Percentiles rank a stretch among this genome's conserved stretches.
Conservation (phyloP, 2,329 filamentous ascomycete species). For the Verticillium tricorpus region DNA sequence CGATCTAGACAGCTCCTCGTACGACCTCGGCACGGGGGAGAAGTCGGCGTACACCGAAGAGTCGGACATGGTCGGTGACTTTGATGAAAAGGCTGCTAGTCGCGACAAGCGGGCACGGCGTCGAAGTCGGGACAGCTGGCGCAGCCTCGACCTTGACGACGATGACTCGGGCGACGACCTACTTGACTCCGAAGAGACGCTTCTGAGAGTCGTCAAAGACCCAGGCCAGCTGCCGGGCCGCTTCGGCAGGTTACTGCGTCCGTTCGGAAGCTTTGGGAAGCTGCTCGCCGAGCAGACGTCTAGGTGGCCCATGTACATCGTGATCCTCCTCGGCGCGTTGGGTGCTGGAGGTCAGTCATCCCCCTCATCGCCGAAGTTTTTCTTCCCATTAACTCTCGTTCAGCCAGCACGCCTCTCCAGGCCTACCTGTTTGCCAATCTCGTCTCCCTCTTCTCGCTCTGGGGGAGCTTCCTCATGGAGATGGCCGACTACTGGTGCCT, state of each 20-base stretch:
- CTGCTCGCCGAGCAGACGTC: constrained; percentile 15
- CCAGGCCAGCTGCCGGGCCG: not conserved
- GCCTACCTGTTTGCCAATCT: constrained; percentile 24
- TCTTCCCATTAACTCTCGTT: not conserved
- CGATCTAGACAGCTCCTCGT: not conserved
- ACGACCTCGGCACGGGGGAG: not conserved
- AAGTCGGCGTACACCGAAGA: not conserved
- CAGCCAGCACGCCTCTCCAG: constrained; percentile 20
- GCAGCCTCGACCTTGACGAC: not conserved
- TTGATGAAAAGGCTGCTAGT: not conserved
- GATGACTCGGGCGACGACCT: not conserved
- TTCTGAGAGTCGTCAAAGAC: not conserved
- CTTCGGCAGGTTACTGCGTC: not conserved
- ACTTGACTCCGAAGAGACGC: not conserved
- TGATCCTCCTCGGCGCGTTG: constrained; percentile 19
- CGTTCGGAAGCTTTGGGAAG: constrained; percentile 10
- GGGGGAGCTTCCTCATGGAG: constrained; percentile 8
- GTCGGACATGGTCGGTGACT: not conserved
- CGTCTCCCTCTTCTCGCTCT: constrained; percentile 18
- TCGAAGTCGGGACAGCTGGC: not conserved
- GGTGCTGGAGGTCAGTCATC: constrained; percentile 8
- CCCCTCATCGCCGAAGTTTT: not conserved
- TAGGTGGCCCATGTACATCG: constrained; percentile 18
- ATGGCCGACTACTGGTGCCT: constrained; percentile 21
- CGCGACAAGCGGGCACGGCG: not conserved